Evolutionary conservation across 768 basidiomycete genomes (phyloP), one percentile per base, ranked within the genome.

Genomic region (Gyrodon lividus): DNA sequence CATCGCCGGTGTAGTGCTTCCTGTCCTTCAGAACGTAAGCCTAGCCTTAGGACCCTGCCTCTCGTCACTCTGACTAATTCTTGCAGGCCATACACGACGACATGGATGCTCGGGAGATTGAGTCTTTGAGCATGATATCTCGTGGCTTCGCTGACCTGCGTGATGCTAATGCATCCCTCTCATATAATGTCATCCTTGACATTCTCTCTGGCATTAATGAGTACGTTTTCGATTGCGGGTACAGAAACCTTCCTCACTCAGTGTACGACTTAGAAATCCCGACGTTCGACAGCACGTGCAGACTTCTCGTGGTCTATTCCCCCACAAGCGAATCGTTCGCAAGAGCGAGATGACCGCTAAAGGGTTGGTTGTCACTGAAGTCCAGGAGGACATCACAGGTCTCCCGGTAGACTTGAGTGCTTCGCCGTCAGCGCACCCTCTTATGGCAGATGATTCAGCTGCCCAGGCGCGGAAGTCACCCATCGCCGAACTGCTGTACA

Each of bases 401-500:
- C 67, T 78, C 39, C 77, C 78, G 5, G 67, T 75, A 14, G 75
- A 67, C 48, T 52, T 66, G 20, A 56, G 60, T 39, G 52, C 67
- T 6, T 59, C 68, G 2, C 56, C 66, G 14, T 56, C 74, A 5
- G 63, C 60, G 46, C 55, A 64, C 58, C 47, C 56, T 54, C 41
- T 55, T 22, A 73, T 72, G 60, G 58, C 57, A 38, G 72, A 73
- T 20, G 78, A 82, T 26, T 62, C 75, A 28, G 59, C 54, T 41
- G 59, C 62, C 22, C 75, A 78, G 12, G 67, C 75, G 48, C 79
- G 82, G 56, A 88, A 86, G 67, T 94, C 92, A 49, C 93, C 95
- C 6, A 93, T 98, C 24, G 90, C 93, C 19, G 96, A 98, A 67
- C 78, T 98, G 57, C 74, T 98, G n/a, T 98, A 98, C 68, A 86